Evolutionary conservation across 495 filamentous ascomycete genomes (phyloP).

Genomic region (Terfezia boudieri): DNA sequence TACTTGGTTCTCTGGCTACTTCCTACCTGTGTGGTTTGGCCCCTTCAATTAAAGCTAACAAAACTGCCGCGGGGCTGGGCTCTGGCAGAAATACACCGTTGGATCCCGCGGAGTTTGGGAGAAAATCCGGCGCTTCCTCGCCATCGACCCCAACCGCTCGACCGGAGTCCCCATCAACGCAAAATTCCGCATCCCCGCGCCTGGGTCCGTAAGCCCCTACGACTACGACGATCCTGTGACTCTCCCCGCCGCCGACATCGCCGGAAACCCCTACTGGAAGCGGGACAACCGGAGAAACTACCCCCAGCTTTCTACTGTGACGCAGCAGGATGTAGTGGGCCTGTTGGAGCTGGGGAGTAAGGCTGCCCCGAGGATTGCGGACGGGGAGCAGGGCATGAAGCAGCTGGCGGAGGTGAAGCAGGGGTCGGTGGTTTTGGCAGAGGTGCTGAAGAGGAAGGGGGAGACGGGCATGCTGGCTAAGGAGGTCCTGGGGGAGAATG

Average conservation of each 20-base stretch:
- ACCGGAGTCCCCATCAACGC: constrained; percentile 82
- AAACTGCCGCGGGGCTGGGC: neutral
- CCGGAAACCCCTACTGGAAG: constrained; percentile 97
- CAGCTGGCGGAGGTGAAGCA: constrained; percentile 61
- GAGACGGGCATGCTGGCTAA: constrained; percentile 27
- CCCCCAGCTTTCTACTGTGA: constrained; percentile 57
- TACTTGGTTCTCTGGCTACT: neutral
- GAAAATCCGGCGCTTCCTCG: constrained; percentile 47
- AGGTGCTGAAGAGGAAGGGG: constrained; percentile 40
- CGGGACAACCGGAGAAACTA: constrained; percentile 72
- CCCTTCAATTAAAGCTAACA: neutral
- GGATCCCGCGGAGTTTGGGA: constrained; percentile 83
- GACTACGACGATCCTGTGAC: constrained; percentile 80
- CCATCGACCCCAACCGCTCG: constrained; percentile 74
- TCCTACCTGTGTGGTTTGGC: neutral
- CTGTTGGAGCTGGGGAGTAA: constrained; percentile 70
- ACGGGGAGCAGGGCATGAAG: constrained; percentile 64
- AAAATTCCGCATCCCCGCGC: constrained; percentile 72
- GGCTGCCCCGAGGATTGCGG: constrained; percentile 54
- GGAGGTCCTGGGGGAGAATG: constrained; percentile 45
- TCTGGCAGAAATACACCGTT: constrained; percentile 78
- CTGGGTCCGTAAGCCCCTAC: constrained; percentile 52
- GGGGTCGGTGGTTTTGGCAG: constrained; percentile 45
- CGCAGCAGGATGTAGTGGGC: constrained; percentile 63
- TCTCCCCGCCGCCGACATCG: constrained; percentile 75